phyloP scores from a whole-genome alignment of 768 basidiomycete species.

The Trametes meyenii region DNA sequence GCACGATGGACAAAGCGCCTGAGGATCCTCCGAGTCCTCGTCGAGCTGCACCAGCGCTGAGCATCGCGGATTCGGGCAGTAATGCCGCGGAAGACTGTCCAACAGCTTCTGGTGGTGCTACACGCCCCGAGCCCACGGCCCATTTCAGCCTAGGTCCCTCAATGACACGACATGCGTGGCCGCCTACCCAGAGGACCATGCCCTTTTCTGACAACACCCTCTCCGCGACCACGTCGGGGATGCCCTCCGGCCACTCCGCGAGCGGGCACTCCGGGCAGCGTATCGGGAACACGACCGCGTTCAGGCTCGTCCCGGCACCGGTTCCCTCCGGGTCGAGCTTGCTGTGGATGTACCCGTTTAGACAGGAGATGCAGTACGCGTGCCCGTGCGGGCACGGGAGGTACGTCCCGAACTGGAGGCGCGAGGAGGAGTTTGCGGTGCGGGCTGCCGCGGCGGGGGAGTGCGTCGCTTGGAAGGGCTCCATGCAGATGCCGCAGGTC shows the following conservation, averaged over 20 bases:
- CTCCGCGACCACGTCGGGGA: constrained; percentile 39
- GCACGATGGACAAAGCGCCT: constrained; percentile 40
- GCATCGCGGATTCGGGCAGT: constrained; percentile 43
- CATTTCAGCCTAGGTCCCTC: neutral
- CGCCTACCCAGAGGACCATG: constrained; percentile 40
- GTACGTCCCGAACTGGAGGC: constrained; percentile 38
- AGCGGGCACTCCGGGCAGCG: constrained; percentile 42
- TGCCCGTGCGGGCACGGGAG: constrained; percentile 41
- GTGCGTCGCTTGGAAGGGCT: constrained; percentile 39
- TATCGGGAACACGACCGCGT: constrained; percentile 40
- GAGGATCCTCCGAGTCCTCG: constrained; percentile 38
- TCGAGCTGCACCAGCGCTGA: constrained; percentile 40
- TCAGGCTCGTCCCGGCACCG: constrained; percentile 30
- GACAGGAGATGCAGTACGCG: constrained; percentile 41
- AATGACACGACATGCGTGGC: neutral
- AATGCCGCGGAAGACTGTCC: constrained; percentile 38
- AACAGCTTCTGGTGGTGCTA: constrained; percentile 42
- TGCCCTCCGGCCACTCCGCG: constrained; percentile 37
- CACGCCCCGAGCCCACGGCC: neutral
- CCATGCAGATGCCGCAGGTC: constrained; percentile 43
- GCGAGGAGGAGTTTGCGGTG: constrained; percentile 39
- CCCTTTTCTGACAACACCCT: constrained; percentile 36
- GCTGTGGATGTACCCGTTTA: constrained; percentile 38
- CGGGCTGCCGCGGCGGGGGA: constrained; percentile 38
- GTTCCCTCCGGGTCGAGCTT: constrained; percentile 41